Evolutionary conservation across 257 asterid species (phyloP).

Genomic region (Catharanthus roseus): DNA sequence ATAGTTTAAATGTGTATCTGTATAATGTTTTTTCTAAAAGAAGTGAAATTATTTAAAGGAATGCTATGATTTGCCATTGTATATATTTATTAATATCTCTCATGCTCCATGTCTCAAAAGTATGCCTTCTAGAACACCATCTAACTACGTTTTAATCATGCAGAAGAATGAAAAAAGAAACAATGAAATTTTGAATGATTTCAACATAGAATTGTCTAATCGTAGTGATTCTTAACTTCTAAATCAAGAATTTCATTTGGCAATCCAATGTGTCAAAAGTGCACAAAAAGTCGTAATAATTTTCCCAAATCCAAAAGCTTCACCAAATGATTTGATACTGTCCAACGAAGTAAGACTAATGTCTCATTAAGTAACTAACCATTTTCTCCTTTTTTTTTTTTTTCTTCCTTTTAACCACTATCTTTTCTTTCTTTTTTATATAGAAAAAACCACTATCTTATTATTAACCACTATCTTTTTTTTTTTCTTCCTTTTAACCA

Average conservation of each 20-base stretch:
- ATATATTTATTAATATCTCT: too few relatives aligned
- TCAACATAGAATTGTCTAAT: slow-evolving; percentile 17
- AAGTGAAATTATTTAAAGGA: too few relatives aligned
- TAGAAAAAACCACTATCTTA: too few relatives aligned
- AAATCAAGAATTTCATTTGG: slow-evolving; percentile 31
- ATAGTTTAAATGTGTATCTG: too few relatives aligned
- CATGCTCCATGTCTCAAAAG: too few relatives aligned
- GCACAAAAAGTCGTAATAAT: slow-evolving; percentile 20
- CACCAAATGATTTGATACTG: slow-evolving; percentile 25
- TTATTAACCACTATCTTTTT: too few relatives aligned
- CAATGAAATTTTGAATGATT: slow-evolving; percentile 22
- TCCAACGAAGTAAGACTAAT: slow-evolving; percentile 21
- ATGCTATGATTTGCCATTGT: too few relatives aligned
- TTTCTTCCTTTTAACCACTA: too few relatives aligned
- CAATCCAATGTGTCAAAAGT: slow-evolving; percentile 12
- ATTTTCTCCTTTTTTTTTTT: neutral
- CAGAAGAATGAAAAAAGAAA: neutral
- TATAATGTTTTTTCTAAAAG: too few relatives aligned
- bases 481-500: too few relatives aligned
- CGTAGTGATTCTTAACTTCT: slow-evolving; percentile 38
- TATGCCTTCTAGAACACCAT: slow-evolving; percentile 13
- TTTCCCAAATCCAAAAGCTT: slow-evolving; percentile 18
- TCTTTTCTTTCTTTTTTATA: too few relatives aligned
- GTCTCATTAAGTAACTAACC: slow-evolving; percentile 11
- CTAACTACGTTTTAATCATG: slow-evolving; percentile 10